Base-by-base conservation (phyloP, 108 stramenopile species). In the Parietichytrium sp. region DNA sequence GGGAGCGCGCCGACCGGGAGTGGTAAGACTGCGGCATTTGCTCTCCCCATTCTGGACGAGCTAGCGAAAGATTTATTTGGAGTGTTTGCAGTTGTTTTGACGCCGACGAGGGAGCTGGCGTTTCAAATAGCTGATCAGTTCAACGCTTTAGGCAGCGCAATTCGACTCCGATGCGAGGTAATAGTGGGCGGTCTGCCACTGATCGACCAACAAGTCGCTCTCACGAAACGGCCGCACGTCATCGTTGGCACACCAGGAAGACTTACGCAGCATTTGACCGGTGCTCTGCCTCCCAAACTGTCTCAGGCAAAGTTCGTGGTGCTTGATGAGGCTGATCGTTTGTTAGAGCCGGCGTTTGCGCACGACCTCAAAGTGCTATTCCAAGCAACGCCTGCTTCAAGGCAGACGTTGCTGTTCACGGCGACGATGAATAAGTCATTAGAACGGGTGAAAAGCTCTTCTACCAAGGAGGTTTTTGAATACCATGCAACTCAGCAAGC, bases 281-380 rank as follows among this genome's bases (percentile, higher is more conserved):
- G 88, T 12, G 89, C 87, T 4, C 85, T 92, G 31, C 84, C 84
- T 30, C 93, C 94, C 54, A 88, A 93, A 6, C 53, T 97, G 30
- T 47, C 51, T 20, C 61, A 84, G 8, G 80, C 91, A 79, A 86
- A 84, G 38, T 96, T 88, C 82, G 82, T 98, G 47, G 96, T 98
- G 13, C 86, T 98, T 77, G 98, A 98, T 79, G 98, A 98, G 84
- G 98, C 98, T 2, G 98, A 98, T 90, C 94, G 98, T 29, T 83
- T 98, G 77, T 82, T 98, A 55, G 81, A 90, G 13, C 85, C 93
- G 23, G 84, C 86, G 42, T 92, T 98, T 83, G 95, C 95, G 81
- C 79, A 89, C 33, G 96, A 97, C 87, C 92, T 98, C 49, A 92
- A 91, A 23, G 93, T 92, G 54, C 81, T 95, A 27, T 85, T 97